Evolutionary conservation across 257 asterid genomes (phyloP), one percentile per base, ranked within the genome.

Genomic region (Penstemon newberryi): DNA sequence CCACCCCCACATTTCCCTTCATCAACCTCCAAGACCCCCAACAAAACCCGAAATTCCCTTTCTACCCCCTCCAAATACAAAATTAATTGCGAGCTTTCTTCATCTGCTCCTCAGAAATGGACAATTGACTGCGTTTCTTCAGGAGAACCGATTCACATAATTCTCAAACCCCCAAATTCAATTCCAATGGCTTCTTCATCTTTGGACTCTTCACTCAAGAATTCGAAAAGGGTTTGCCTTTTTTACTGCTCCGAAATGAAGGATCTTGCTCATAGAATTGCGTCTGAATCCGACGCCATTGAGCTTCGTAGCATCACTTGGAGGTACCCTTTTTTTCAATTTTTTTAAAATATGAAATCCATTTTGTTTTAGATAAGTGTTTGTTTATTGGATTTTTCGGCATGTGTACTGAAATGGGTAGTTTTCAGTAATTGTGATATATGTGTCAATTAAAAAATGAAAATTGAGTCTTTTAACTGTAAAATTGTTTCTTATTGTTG

Each of bases 241-340:
- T 94, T 89, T 69, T 79, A 89, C 77, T 91, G 95, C 77, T 66
- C 95, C 10, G 97, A 94, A 69, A 91, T 91, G 97, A 82, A 85
- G 87, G 89, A 77, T 68, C 93, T 94, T 3, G 99, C 99, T 3
- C 76, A 75, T 8, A 77, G 97, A 42, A 86, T 94, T 12, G 97
- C 97, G 13, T 70, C 91, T 7, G 86, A 91, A 54, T 89, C 95
- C 70, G 99, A 94, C 70, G 80, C 90, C 67, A 85, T 94, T 81
- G 97, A 94, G 82, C 96, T 91, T 56, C 96, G 97, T 1, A 81
- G 71, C 80, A 86, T 94, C 68, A 86, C 71, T 67, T 94, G 99
- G 99, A 87, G 95, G 99, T 94, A 76, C 4, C 47, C 3, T 50
- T 53, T 52, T 49, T 5, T 8, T 10, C 8, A 25, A 25, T 1